A percentile compares a stretch with the other conserved stretches of the same genome.
Evolutionary conservation across 441 rosid species (phyloP).

Genomic region (Isatis lusitanica): DNA sequence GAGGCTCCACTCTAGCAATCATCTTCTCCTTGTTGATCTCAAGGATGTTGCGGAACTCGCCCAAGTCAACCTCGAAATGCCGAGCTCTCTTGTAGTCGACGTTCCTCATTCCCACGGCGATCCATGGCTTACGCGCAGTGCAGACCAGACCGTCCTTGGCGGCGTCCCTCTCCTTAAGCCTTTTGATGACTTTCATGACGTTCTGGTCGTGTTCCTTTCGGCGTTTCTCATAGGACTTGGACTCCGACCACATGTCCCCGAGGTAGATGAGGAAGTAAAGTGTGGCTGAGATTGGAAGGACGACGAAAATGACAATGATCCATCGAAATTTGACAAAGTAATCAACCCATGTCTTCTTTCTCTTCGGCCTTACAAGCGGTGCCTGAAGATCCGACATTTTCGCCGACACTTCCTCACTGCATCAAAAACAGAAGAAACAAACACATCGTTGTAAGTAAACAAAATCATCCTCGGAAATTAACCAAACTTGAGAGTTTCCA

Average conservation of each 20-base stretch:
- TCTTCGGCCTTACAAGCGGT: conserved; percentile 78
- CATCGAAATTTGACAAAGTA: conserved; percentile 83
- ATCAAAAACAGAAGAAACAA: conserved; percentile 5
- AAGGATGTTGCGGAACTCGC: conserved; percentile 76
- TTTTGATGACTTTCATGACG: conserved; percentile 77
- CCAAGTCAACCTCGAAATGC: conserved; percentile 92
- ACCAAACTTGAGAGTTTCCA: conserved; percentile 9
- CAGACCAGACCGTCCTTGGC: conserved; percentile 95
- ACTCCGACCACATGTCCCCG: conserved; percentile 84
- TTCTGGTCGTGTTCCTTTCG: conserved; percentile 92
- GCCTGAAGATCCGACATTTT: conserved; percentile 79
- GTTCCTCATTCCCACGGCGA: conserved; percentile 98
- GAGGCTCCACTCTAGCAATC: conserved; percentile 92
- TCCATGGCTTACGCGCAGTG: conserved; percentile 98
- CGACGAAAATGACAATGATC: conserved; percentile 87
- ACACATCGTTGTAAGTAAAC: not conserved
- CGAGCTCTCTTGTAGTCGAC: conserved; percentile 97
- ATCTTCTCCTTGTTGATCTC: conserved; percentile 83
- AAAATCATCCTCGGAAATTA: not conserved
- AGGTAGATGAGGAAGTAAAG: conserved; percentile 82
- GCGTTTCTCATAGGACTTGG: conserved; percentile 82
- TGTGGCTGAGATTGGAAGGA: conserved; percentile 82
- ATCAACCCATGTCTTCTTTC: conserved; percentile 88
- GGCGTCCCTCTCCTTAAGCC: conserved; percentile 78
- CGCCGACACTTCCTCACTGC: conserved; percentile 33